Evolutionary conservation across 2,329 filamentous ascomycete genomes (phyloP).

Genomic region (Colletotrichum theobromicola): DNA sequence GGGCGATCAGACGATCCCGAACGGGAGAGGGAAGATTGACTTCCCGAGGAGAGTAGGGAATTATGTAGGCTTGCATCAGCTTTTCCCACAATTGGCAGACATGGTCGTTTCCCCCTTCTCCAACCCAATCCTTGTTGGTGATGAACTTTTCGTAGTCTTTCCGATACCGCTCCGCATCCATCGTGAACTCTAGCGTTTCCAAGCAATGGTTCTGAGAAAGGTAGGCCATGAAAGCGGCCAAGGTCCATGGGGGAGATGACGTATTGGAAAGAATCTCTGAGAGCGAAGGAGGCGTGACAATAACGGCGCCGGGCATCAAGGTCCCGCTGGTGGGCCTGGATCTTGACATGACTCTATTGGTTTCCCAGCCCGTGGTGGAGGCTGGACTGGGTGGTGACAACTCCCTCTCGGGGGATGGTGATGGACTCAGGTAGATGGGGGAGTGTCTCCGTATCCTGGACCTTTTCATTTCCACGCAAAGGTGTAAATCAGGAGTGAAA

Average conservation of each 20-base stretch:
- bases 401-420: slow-evolving; percentile 42
- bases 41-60: slow-evolving; percentile 82
- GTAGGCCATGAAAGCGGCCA: slow-evolving; percentile 94
- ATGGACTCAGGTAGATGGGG: slow-evolving; percentile 47
- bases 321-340: slow-evolving; percentile 57
- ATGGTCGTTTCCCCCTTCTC: slow-evolving; percentile 59
- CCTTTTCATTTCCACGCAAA: slow-evolving; percentile 46
- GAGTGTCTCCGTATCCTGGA: slow-evolving; percentile 50
- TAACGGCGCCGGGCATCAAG: slow-evolving; percentile 47
- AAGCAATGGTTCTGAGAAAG: slow-evolving; percentile 96
- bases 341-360: slow-evolving; percentile 47
- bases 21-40: slow-evolving; percentile 90
- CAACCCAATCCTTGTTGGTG: slow-evolving; percentile 44
- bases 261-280: slow-evolving; percentile 87
- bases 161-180: slow-evolving; percentile 88
- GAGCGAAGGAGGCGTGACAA: slow-evolving; percentile 67
- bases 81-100: slow-evolving; percentile 85
- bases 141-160: slow-evolving; percentile 56
- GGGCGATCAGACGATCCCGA: slow-evolving; percentile 77
- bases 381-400: slow-evolving; percentile 46
- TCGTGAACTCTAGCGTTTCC: slow-evolving; percentile 94
- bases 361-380: slow-evolving; percentile 49
- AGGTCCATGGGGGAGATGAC: slow-evolving; percentile 86
- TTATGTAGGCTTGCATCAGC: slow-evolving; percentile 88
- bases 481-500: not conserved